Evolutionary conservation across 1,284 basidiomycete genomes (phyloP).

Genomic region (Leccinum fallax): DNA sequence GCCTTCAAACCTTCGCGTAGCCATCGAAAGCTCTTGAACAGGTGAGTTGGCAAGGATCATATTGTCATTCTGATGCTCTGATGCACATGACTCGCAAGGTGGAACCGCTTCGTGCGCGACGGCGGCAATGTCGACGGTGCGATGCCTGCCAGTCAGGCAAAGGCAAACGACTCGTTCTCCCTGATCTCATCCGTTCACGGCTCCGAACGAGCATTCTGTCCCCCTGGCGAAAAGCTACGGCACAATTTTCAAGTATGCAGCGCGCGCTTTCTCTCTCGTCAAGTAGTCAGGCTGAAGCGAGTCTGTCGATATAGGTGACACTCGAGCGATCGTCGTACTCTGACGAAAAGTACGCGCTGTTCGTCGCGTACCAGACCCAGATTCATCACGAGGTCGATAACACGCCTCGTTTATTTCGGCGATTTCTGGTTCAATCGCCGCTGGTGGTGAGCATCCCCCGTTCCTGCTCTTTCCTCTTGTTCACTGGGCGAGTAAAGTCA

Average conservation of each 20-base stretch:
- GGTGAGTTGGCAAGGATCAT: conserved; percentile 43
- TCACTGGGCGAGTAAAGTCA: conserved; percentile 35
- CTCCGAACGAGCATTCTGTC: conserved; percentile 30
- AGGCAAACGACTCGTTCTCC: conserved; percentile 35
- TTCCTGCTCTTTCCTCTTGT: conserved; percentile 2
- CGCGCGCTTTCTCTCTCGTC: neutral
- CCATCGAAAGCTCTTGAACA: conserved; percentile 75
- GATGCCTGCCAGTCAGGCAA: conserved; percentile 27
- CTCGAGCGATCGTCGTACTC: conserved; percentile 78
- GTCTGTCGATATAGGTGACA: conserved; percentile 51
- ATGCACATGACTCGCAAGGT: conserved; percentile 46
- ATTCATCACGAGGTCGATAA: conserved; percentile 75
- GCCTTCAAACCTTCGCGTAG: conserved; percentile 78
- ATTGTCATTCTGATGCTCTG: no score
- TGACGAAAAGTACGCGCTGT: conserved; percentile 81
- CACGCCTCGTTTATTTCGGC: conserved; percentile 55
- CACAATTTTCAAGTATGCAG: conserved; percentile 56
- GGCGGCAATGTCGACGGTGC: conserved; percentile 43
- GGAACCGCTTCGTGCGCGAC: conserved; percentile 72
- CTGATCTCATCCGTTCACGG: conserved; percentile 50
- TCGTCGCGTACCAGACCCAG: conserved; percentile 71
- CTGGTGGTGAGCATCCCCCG: conserved; percentile 53
- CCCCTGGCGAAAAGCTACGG: conserved; percentile 27
- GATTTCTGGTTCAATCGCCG: conserved; percentile 83
- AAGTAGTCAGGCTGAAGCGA: neutral